Evolutionary conservation across 352 stramenopile genomes (phyloP).

Genomic region (Aphanomyces stellatus): DNA sequence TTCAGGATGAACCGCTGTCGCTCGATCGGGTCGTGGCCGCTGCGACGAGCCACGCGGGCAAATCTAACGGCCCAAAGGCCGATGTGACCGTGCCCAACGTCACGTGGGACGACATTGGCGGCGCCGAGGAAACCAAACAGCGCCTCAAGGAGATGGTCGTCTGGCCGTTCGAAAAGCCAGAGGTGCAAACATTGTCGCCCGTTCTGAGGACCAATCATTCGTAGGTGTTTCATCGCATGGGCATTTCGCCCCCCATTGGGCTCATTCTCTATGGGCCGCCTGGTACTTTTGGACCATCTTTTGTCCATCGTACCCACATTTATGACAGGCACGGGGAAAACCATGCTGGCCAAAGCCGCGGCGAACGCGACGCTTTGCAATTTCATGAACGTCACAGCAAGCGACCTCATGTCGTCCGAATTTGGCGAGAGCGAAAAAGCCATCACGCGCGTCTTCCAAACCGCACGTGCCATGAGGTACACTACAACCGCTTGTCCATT

Average conservation of each 20-base stretch:
- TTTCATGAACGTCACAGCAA: constrained; percentile 69
- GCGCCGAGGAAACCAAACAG: constrained; percentile 60
- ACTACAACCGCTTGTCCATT: too few relatives aligned
- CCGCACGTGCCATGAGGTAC: constrained; percentile 42
- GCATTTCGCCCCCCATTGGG: constrained; percentile 62
- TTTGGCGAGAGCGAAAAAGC: constrained; percentile 82
- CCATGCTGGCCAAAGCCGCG: constrained; percentile 75
- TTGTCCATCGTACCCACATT: not conserved
- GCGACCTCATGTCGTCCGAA: constrained; percentile 70
- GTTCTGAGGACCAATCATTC: too few relatives aligned
- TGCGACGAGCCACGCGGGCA: not conserved
- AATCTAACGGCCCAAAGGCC: not conserved
- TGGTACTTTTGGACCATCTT: constrained; percentile 23
- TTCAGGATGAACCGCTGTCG: constrained; percentile 17
- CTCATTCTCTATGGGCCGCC: constrained; percentile 73
- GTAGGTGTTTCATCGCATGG: constrained; percentile 63
- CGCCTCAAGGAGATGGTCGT: constrained; percentile 76
- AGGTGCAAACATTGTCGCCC: constrained; percentile 23
- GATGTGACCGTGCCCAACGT: constrained; percentile 33
- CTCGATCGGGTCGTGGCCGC: not conserved
- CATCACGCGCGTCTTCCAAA: constrained; percentile 60
- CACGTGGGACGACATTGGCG: constrained; percentile 67
- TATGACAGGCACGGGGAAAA: constrained; percentile 59
- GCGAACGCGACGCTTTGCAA: constrained; percentile 73
- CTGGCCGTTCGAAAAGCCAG: constrained; percentile 70